These are phyloP conservation scores for Chlamydomonas applanata DNA, from an alignment of 139 green algal genomes.

Conservation along the genomic window DNA sequence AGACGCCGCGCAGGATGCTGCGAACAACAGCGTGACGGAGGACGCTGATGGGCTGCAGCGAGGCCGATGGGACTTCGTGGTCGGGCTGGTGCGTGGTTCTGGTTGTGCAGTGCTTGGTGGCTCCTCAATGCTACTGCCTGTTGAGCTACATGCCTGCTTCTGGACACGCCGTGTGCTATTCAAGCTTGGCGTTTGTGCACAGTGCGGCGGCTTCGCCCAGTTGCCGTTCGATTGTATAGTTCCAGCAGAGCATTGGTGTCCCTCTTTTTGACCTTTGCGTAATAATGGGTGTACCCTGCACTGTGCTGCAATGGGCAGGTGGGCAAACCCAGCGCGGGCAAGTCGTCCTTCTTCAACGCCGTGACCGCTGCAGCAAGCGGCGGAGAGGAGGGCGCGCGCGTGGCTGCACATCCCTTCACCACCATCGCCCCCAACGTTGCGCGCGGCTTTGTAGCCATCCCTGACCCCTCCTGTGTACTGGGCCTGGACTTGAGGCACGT, in stretches of 20 bases:
- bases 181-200: too few species aligned
- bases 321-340: conserved; percentile 43
- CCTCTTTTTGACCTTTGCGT: too few species aligned
- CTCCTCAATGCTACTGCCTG: too few species aligned
- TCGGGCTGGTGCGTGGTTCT: conserved; percentile 31
- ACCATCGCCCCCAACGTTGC: conserved; percentile 55
- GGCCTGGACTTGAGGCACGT: conserved; percentile 9
- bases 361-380: conserved; percentile 26
- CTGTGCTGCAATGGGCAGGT: background rate
- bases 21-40: background rate
- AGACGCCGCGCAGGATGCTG: background rate
- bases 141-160: too few species aligned
- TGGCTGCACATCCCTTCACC: conserved; percentile 57
- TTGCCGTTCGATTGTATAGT: too few species aligned
- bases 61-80: conserved; percentile 40
- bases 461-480: conserved; percentile 35
- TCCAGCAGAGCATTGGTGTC: too few species aligned
- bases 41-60: conserved; percentile 9
- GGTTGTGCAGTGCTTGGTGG: too few species aligned
- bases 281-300: too few species aligned
- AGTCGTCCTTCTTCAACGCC: conserved; percentile 57
- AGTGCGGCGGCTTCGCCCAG: too few species aligned
- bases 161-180: too few species aligned
- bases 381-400: conserved; percentile 37
- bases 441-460: conserved; percentile 29